Base-by-base conservation (phyloP, 306 rosid genomes). In the Castanea crenata region DNA sequence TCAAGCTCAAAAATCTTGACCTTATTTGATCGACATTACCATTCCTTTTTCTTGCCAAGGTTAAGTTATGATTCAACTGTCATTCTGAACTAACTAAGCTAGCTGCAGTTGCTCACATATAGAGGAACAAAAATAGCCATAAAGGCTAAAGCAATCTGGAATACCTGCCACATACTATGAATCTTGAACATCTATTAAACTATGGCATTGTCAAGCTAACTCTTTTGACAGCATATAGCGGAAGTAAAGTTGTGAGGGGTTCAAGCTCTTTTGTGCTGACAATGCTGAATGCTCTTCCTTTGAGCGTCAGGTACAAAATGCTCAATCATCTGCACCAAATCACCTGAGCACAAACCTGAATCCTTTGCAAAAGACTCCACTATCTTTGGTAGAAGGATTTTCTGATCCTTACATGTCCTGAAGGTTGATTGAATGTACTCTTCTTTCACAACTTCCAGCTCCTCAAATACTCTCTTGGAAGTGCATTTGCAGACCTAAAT, bases 361-460 rank as follows among this genome's bases (percentile, higher is more conserved):
- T 35, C 90, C 85, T 94, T 94, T n/a, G 92, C 91, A 27, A 85
- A 94, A 51, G 87, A 87, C 71, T 94, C 99, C 73, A 92, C 91
- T 71, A 90, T 82, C 88, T 90, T 92, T 2, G 99, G 99, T 51
- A 92, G 83, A 74, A 91, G 89, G 75, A 94, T 77, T 84, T 88
- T 94, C 34, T 82, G 93, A 74, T 89, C 97, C 84, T 87, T 94
- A 67, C 81, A 89, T 69, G 84, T 65, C 3, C 85, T 55, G 69
- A 90, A 77, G 79, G 84, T 92, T 49, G 97, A 92, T 59, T 85
- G 87, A 79, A 94, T 86, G 86, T 92, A 92, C 73, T 94, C 99
- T 57, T 92, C 97, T 82, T 86, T 94, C 15, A 97, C 99, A 75
- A 80, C 85, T 84, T 91, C 95, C 67, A 94, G 91, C 91, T 94